These are phyloP conservation scores for Clonostachys rosea DNA, from an alignment of 2,329 filamentous ascomycete genomes.

Conservation along the genomic window DNA sequence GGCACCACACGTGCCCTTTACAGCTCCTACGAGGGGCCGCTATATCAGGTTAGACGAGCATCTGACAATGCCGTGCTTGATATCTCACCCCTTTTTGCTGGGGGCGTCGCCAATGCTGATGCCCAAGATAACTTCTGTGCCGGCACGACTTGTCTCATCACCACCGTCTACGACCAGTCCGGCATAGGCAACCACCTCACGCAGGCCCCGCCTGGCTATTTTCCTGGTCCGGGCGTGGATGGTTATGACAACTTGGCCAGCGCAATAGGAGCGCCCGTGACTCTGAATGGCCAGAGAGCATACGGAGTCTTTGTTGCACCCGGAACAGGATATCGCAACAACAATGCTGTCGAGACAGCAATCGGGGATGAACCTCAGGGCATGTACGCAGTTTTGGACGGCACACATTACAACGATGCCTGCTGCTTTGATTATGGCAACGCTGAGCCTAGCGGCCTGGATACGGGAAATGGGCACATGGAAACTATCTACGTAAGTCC, in stretches of 20 bases:
- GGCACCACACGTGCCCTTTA: slow-evolving; percentile 62
- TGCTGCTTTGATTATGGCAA: slow-evolving; percentile 58
- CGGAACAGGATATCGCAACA: slow-evolving; percentile 59
- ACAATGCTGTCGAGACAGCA: slow-evolving; percentile 44
- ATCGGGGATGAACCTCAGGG: slow-evolving; percentile 51
- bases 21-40: slow-evolving; percentile 43
- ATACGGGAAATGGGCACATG: slow-evolving; percentile 62
- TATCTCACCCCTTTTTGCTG: slow-evolving; percentile 47
- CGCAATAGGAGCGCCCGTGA: slow-evolving; percentile 57
- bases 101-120: slow-evolving; percentile 57
- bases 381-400: slow-evolving; percentile 57
- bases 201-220: slow-evolving; percentile 51
- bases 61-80: slow-evolving; percentile 31
- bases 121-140: slow-evolving; percentile 58
- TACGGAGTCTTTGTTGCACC: slow-evolving; percentile 61
- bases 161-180: slow-evolving; percentile 63
- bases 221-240: slow-evolving; percentile 50
- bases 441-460: slow-evolving; percentile 43
- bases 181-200: slow-evolving; percentile 57
- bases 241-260: slow-evolving; percentile 58
- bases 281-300: slow-evolving; percentile 53
- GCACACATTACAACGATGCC: slow-evolving; percentile 51
- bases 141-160: slow-evolving; percentile 57
- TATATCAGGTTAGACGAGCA: slow-evolving; percentile 54
- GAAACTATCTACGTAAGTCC: slow-evolving; percentile 43